Base-by-base conservation (phyloP, 257 asterid genomes). In the Primulina tabacum region DNA sequence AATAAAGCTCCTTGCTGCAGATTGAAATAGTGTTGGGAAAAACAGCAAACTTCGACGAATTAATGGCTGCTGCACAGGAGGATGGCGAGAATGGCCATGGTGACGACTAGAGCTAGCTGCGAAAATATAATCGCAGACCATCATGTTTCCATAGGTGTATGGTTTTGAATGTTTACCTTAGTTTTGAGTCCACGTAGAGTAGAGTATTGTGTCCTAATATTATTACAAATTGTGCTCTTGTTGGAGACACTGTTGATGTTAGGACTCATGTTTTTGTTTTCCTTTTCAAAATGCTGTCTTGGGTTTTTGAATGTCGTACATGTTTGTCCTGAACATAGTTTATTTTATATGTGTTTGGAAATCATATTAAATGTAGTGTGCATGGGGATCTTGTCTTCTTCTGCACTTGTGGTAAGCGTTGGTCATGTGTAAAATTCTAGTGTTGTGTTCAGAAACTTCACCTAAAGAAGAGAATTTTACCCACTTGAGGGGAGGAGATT, bases 1-100 rank as follows among this genome's bases (percentile, higher is more conserved):
- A 47, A 47, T 14, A 47, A 28, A 3, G 71, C 4, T 21, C 21
- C 60, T 43, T 59, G 17, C 60, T 79, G 20, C 88, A 90, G 94
- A 88, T 90, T 66, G 96, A 88, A 77, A 75, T 90, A 33, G 78
- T 82, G 26, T 83, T 88, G 74, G 94, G 84, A 73, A 90, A 90
- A 75, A 84, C 95, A 5, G 84, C 81, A 32, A 88, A 90, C 50
- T 90, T 88, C 29, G 95, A 90, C 37, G 90, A 80, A 57, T 73
- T 90, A 63, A 90, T 86, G 90, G 89, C 89, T 28, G 81, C 84
- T 17, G 84, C 89, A 3, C 82, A 76, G 72, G 88, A 78, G 58
- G 85, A 52, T 33, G 67, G 77, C 65, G 92, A 86, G 70, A 73
- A 72, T 26, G 90, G 71, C 57, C 71, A 82, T 62, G 80, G 50